A percentile compares a stretch with the other conserved stretches of the same genome.
Conservation (phyloP, 345 rosid genomes). For the Euphorbia lathyris region DNA sequence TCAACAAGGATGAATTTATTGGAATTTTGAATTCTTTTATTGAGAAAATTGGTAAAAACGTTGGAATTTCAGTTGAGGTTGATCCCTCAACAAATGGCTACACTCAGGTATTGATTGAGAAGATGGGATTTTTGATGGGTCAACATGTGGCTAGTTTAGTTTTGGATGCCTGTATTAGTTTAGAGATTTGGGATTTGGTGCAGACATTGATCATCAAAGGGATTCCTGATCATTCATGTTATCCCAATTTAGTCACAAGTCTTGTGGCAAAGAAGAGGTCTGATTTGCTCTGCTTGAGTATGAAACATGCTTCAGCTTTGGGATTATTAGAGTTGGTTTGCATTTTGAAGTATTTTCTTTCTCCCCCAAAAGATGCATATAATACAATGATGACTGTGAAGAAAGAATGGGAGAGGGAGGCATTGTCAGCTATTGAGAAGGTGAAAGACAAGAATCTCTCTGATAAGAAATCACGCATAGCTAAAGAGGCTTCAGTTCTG, state of each 20-base stretch:
- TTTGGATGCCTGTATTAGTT: slow-evolving; percentile 57
- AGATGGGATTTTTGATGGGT: slow-evolving; percentile 52
- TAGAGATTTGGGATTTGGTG: slow-evolving; percentile 73
- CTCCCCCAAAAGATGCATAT: slow-evolving; percentile 62
- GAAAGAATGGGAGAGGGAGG: slow-evolving; percentile 73
- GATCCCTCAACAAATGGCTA: slow-evolving; percentile 26
- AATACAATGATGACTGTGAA: slow-evolving; percentile 51
- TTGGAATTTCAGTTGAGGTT: slow-evolving; percentile 31
- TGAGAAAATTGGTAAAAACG: slow-evolving; percentile 42
- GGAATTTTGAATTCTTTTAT: slow-evolving; percentile 49
- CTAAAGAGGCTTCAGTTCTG: slow-evolving; percentile 68
- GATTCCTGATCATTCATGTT: slow-evolving; percentile 46
- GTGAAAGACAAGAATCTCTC: slow-evolving; percentile 32
- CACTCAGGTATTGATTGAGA: slow-evolving; percentile 40
- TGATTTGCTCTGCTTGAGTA: slow-evolving; percentile 59
- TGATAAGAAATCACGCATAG: slow-evolving; percentile 36
- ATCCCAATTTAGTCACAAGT: slow-evolving; percentile 43
- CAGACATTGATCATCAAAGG: slow-evolving; percentile 48
- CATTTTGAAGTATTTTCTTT: slow-evolving; percentile 69
- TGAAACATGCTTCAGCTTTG: slow-evolving; percentile 63
- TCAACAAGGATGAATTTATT: slow-evolving; percentile 44
- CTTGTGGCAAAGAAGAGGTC: slow-evolving; percentile 58
- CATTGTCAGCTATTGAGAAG: slow-evolving; percentile 52
- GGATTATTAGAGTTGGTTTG: slow-evolving; percentile 56
- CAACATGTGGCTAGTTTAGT: slow-evolving; percentile 53